phyloP scores from a whole-genome alignment of 805 yeast genomes.

The Maudiozyma saulgeensis region DNA sequence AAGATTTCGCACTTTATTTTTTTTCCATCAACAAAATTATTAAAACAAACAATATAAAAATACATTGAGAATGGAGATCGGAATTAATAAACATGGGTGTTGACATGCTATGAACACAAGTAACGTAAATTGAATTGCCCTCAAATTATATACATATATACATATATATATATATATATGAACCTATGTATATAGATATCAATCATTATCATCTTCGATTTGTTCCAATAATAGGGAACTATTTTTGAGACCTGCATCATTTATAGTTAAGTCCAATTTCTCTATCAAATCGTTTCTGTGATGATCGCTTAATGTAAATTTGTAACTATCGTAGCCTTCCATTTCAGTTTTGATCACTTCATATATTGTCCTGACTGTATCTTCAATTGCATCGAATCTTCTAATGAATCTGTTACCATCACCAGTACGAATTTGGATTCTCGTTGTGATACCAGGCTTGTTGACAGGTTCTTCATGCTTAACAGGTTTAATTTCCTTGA shows the following conservation, averaged over 20 bases:
- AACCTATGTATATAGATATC: background rate
- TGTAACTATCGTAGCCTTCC: conserved; percentile 31
- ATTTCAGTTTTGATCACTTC: conserved; percentile 57
- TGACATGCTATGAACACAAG: background rate
- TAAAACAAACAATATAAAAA: no score
- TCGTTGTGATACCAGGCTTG: conserved; percentile 46
- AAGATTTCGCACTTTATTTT: no score
- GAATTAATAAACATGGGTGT: background rate
- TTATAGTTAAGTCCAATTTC: conserved; percentile 47
- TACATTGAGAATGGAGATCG: no score
- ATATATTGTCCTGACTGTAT: conserved; percentile 50
- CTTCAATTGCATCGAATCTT: conserved; percentile 45
- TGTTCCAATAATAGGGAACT: conserved; percentile 67
- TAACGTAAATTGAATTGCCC: background rate
- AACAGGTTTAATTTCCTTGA: conserved; percentile 41
- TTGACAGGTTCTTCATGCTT: conserved; percentile 56
- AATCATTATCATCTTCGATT: background rate
- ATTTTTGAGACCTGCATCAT: conserved; percentile 70
- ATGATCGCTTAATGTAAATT: conserved; percentile 45
- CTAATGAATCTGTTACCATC: conserved; percentile 78
- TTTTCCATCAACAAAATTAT: no score
- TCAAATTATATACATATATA: background rate
- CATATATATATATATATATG: background rate
- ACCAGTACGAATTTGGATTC: conserved; percentile 82
- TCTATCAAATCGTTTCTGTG: conserved; percentile 51